These are phyloP conservation scores for Leccinum colubrinum DNA, from an alignment of 1,284 basidiomycete genomes.

Conservation along the genomic window DNA sequence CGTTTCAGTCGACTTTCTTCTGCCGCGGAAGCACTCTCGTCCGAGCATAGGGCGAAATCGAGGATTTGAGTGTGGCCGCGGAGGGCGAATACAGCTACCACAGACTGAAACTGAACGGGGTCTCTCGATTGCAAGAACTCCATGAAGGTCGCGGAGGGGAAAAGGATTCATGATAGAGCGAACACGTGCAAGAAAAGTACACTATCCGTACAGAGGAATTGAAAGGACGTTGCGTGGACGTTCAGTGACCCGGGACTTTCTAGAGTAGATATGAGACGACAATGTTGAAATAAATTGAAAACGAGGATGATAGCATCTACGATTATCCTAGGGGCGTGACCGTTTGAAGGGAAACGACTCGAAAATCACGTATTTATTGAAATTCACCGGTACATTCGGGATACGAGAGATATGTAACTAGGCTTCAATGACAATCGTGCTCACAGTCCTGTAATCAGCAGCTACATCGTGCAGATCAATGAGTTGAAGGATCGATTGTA, in stretches of 20 bases:
- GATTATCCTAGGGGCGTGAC: no score
- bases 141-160: constrained; percentile 11
- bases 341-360: no score
- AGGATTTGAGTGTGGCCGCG: constrained; percentile 87
- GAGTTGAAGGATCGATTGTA: no score
- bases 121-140: constrained; percentile 11
- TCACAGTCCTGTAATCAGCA: no score
- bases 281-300: no score
- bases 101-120: neutral
- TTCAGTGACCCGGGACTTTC: constrained; percentile 81
- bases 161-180: constrained; percentile 2
- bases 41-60: constrained; percentile 83
- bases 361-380: no score
- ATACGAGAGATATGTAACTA: no score
- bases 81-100: constrained; percentile 80
- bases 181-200: constrained; percentile 8
- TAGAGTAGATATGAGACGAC: constrained; percentile 29
- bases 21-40: constrained; percentile 82
- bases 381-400: no score
- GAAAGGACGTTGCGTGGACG: neutral
- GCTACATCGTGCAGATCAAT: no score
- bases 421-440: no score
- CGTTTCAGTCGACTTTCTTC: constrained; percentile 57
- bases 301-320: constrained; percentile 26
- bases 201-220: constrained; percentile 8